Evolutionary conservation across 2,329 filamentous ascomycete genomes (phyloP), one percentile per base, ranked within the genome.

Genomic region (Nothopassalora personata): DNA sequence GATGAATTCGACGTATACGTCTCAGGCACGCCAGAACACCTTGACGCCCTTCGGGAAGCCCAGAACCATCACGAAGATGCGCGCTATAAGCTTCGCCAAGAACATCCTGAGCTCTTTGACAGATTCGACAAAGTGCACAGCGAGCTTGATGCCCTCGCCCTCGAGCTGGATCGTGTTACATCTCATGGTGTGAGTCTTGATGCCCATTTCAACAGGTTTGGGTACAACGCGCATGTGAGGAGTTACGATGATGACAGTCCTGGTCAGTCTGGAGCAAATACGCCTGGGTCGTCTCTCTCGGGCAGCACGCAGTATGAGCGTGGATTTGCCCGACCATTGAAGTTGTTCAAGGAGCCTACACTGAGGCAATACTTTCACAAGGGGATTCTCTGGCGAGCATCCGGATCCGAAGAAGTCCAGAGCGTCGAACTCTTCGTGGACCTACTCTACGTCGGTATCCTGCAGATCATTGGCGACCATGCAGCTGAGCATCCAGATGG

Each of bases 281-380:
- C 68, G 6, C 64, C 66, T 3, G 45, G 62, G 10, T 30, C 33
- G 11, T 54, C 51, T 47, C 48, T 27, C 46, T 33, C n/a, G 46
- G 57, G 33, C 60, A 59, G 46, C 27, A 39, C 28, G 39, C 34
- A 46, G 54, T 60, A 47, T 27, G 66, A 64, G 30, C 53, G 58
- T 30, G 61, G 64, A 3, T 59, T 57, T 30, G 67, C 64, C 2
- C 62, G 59, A 51, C 76, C 79, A 1, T 78, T 86, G 67, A 81
- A 80, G 67, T 72, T 87, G 59, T 84, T 83, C 68, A 82, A 82
- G 68, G 79, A 77, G 61, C 85, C 85, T 0, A 79, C 83, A 6
- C 77, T 87, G 3, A 78, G 84, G 59, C 85, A 87, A 73, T 87
- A 86, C 72, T 86, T 86, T 66, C 84, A 87, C 68, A 83, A 83